A percentile compares a stretch with the other conserved stretches of the same genome.
These are phyloP conservation scores for Scheffersomyces amazonensis DNA, from an alignment of 805 yeast species.

Conservation along the genomic window DNA sequence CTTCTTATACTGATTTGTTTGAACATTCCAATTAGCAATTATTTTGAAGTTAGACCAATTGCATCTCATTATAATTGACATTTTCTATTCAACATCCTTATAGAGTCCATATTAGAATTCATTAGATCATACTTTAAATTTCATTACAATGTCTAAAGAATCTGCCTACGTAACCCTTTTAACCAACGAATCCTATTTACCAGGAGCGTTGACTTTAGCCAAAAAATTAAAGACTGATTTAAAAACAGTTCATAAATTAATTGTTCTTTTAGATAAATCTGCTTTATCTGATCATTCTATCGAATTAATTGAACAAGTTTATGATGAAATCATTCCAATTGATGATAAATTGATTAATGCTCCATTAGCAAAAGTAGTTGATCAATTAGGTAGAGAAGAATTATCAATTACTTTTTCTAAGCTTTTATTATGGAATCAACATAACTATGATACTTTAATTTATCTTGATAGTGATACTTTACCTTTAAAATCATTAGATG, in stretches of 20 bases:
- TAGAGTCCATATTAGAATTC: too few species aligned
- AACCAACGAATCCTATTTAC: slow-evolving; percentile 22
- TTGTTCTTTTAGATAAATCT: slow-evolving; percentile 14
- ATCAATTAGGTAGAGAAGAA: slow-evolving; percentile 22
- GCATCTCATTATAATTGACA: too few species aligned
- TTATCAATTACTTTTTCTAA: slow-evolving; percentile 25
- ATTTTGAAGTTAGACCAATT: too few species aligned
- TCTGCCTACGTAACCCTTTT: slow-evolving; percentile 24
- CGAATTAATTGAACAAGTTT: slow-evolving; percentile 15
- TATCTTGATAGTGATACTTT: slow-evolving; percentile 28
- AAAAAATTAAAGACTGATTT: slow-evolving; percentile 13
- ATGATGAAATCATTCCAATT: slow-evolving; percentile 24
- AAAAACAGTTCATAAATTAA: slow-evolving; percentile 15
- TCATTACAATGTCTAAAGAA: not conserved
- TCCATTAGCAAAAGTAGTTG: slow-evolving; percentile 16
- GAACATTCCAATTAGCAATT: too few species aligned
- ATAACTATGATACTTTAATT: slow-evolving; percentile 17
- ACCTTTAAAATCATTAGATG: slow-evolving; percentile 19
- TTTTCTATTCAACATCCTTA: too few species aligned
- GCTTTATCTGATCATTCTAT: slow-evolving; percentile 14
- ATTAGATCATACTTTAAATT: too few species aligned
- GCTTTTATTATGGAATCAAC: slow-evolving; percentile 22
- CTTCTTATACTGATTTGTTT: too few species aligned
- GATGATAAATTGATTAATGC: slow-evolving; percentile 13
- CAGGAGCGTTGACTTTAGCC: slow-evolving; percentile 25